Evolutionary conservation across 441 rosid genomes (phyloP).

Genomic region (Syzygium syzygioides): DNA sequence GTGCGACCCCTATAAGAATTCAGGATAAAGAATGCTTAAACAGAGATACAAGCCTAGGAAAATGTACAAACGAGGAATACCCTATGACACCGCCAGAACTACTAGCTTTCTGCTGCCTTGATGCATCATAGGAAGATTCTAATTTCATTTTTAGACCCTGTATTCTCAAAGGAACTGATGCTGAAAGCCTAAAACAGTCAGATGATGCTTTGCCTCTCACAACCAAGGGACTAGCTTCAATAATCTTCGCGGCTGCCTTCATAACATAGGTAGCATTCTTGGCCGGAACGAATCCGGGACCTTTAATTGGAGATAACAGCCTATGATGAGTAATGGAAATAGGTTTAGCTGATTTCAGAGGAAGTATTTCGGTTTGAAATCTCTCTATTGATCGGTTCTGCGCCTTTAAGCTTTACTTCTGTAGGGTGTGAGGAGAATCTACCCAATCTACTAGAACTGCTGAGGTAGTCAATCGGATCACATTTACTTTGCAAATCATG

Average conservation of each 20-base stretch:
- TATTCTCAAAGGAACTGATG: slow-evolving; percentile 69
- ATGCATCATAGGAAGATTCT: slow-evolving; percentile 49
- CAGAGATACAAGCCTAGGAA: too few relatives aligned
- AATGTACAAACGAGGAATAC: too few relatives aligned
- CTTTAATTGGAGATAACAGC: slow-evolving; percentile 73
- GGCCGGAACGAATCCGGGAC: slow-evolving; percentile 46
- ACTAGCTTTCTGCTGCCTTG: slow-evolving; percentile 30
- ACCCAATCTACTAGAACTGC: slow-evolving; percentile 29
- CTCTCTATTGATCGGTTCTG: slow-evolving; percentile 51
- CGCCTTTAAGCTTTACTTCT: slow-evolving; percentile 42
- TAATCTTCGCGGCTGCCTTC: slow-evolving; percentile 80
- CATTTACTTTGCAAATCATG: slow-evolving; percentile 34
- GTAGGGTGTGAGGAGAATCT: slow-evolving; percentile 29
- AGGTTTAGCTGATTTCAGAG: slow-evolving; percentile 73
- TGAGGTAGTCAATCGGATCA: slow-evolving; percentile 24
- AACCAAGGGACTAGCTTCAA: slow-evolving; percentile 51
- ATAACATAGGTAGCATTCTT: slow-evolving; percentile 55
- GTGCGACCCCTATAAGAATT: too few relatives aligned
- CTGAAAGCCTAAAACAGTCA: slow-evolving; percentile 5
- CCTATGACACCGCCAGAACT: slow-evolving; percentile 7
- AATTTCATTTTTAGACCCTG: slow-evolving; percentile 71
- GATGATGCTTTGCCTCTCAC: slow-evolving; percentile 28
- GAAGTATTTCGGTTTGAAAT: slow-evolving; percentile 69
- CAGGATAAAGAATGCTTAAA: too few relatives aligned
- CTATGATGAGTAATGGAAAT: slow-evolving; percentile 58